phyloP scores from a whole-genome alignment of 805 yeast species.

The Starmerella bacillaris region DNA sequence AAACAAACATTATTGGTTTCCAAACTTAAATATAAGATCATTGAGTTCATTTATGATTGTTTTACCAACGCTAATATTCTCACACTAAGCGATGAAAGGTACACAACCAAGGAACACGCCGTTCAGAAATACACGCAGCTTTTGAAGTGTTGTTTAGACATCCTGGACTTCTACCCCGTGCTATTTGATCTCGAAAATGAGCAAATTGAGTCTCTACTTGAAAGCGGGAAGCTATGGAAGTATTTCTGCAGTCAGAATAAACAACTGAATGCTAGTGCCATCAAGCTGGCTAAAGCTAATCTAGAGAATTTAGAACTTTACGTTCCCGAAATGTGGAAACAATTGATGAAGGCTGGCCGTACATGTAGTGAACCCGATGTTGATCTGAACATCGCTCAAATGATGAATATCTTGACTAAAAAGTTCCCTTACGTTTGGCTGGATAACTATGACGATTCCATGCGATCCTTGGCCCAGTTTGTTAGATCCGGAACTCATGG shows the following conservation, averaged over 20 bases:
- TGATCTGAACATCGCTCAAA: constrained; percentile 18
- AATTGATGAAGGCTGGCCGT: constrained; percentile 15
- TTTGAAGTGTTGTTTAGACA: constrained; percentile 30
- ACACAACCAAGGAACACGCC: constrained; percentile 47
- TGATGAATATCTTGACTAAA: constrained; percentile 30
- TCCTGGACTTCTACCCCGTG: constrained; percentile 4
- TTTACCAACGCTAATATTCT: constrained; percentile 40
- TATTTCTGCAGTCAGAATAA: constrained; percentile 26
- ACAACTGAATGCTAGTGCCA: constrained; percentile 27
- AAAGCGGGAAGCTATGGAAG: constrained; percentile 31
- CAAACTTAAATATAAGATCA: constrained; percentile 37
- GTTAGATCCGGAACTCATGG: constrained; percentile 9
- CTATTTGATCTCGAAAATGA: constrained; percentile 4
- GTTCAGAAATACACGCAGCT: constrained; percentile 44
- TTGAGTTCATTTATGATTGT: constrained; percentile 36
- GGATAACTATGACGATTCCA: constrained; percentile 7
- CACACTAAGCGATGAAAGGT: constrained; percentile 59
- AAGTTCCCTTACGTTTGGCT: constrained; percentile 23
- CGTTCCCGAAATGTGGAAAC: constrained; percentile 8
- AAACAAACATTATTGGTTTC: constrained; percentile 42
- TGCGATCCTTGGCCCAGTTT: constrained; percentile 13
- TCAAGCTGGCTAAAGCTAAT: constrained; percentile 25
- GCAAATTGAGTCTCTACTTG: constrained; percentile 24
- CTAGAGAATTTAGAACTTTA: constrained; percentile 8
- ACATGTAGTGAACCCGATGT: constrained; percentile 9